phyloP scores from a whole-genome alignment of 208 protist species.

The Trypanosoma lewisi region DNA sequence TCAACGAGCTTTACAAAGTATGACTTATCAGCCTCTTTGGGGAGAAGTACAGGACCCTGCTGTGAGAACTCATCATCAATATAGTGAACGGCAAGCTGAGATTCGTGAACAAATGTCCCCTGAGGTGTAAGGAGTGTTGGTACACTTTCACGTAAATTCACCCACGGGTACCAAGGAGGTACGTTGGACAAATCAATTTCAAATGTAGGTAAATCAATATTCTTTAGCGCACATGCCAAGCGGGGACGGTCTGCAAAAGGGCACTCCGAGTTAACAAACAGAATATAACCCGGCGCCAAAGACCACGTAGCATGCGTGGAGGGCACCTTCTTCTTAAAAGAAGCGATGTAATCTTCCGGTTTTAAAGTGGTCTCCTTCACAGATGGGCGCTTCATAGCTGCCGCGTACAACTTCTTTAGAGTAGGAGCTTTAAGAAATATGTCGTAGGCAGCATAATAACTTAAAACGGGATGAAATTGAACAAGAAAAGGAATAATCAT shows the following conservation, averaged over 20 bases:
- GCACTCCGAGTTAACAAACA: conserved; percentile 53
- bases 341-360: conserved; percentile 29
- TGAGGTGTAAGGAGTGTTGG: conserved; percentile 49
- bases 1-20: conserved; percentile 54
- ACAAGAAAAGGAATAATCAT: conserved; percentile 72
- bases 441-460: conserved; percentile 69
- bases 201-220: conserved; percentile 33
- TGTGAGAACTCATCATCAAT: conserved; percentile 34
- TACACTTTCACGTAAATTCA: conserved; percentile 70
- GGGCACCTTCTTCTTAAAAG: conserved; percentile 38
- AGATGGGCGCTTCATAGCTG: conserved; percentile 44
- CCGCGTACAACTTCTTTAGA: conserved; percentile 54
- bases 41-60: conserved; percentile 28
- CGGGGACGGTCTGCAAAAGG: conserved; percentile 62
- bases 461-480: conserved; percentile 44
- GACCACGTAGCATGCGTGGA: conserved; percentile 29
- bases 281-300: conserved; percentile 36
- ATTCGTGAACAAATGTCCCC: conserved; percentile 65
- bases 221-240: conserved; percentile 48
- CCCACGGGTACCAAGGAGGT: conserved; percentile 58
- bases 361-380: conserved; percentile 44
- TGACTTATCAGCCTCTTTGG: conserved; percentile 38
- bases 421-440: conserved; percentile 61
- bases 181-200: conserved; percentile 45
- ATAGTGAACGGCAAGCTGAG: conserved; percentile 59